Percentiles rank a stretch among this genome's conserved stretches.
phyloP scores from a whole-genome alignment of 805 yeast species.

The Teunomyces stri region DNA sequence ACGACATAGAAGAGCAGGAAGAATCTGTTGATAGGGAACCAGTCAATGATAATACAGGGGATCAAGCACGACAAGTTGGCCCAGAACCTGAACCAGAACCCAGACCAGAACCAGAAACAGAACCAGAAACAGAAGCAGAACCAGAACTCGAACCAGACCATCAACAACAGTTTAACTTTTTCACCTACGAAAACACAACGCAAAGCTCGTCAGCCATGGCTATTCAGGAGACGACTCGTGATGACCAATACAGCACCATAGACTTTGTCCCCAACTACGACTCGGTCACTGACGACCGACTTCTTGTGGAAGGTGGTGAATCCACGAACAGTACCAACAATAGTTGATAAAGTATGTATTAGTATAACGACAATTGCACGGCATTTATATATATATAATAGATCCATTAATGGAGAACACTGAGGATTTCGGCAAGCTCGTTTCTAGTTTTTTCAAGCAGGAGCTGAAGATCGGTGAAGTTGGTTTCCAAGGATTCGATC shows the following conservation, averaged over 20 bases:
- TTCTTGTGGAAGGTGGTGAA: constrained; percentile 9
- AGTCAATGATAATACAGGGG: background rate
- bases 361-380: constrained; percentile 1
- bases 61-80: background rate
- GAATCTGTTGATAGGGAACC: background rate
- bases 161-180: constrained; percentile 9
- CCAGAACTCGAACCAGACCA: background rate
- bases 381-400: background rate
- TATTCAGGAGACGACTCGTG: background rate
- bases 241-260: constrained; percentile 17
- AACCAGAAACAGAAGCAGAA: background rate
- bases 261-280: constrained; percentile 38
- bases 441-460: background rate
- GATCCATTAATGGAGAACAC: background rate
- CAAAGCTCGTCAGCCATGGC: constrained; percentile 6
- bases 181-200: constrained; percentile 8
- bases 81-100: background rate
- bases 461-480: constrained; percentile 8
- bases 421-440: background rate
- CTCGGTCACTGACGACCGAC: constrained; percentile 23
- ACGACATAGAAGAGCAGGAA: constrained; percentile 6
- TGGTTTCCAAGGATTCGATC: constrained; percentile 12
- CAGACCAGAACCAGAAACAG: background rate
- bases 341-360: background rate
- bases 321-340: constrained; percentile 5